These are phyloP conservation scores for Zoysia matrella DNA, from an alignment of 202 grass and related monocot species.

Conservation along the genomic window DNA sequence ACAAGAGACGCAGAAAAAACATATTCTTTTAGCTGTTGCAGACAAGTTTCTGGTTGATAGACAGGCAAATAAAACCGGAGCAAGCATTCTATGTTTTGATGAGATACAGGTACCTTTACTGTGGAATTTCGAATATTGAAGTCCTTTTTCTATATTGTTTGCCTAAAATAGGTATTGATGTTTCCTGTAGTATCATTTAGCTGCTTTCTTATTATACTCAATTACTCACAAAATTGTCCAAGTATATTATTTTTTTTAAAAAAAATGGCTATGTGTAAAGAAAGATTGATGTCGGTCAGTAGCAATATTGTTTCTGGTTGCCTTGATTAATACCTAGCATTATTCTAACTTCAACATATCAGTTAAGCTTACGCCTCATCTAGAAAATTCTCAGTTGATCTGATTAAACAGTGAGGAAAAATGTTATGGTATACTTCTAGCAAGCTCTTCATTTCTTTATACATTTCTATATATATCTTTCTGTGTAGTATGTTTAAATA, in stretches of 20 bases:
- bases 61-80: conserved; percentile 77
- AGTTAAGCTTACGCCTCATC: neutral
- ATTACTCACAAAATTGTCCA: neutral
- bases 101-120: conserved; percentile 84
- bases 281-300: conserved; percentile 18
- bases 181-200: neutral
- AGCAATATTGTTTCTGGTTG: neutral
- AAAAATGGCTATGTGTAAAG: neutral
- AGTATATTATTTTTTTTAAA: neutral
- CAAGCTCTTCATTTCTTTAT: neutral
- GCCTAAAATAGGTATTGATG: neutral
- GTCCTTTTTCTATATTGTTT: neutral
- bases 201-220: neutral
- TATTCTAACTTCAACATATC: conserved; percentile 11
- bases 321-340: conserved; percentile 1
- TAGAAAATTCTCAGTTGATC: conserved; percentile 1
- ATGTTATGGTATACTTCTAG: neutral
- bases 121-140: neutral
- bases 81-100: conserved; percentile 98
- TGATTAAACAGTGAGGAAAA: neutral
- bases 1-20: conserved; percentile 79
- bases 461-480: conserved; percentile 6
- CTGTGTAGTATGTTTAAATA: neutral
- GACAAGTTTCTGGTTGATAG: conserved; percentile 95
- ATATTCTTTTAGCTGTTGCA: conserved; percentile 92